These are phyloP conservation scores for Xylariaceae sp. DNA, from an alignment of 2,329 filamentous ascomycete species.

Conservation along the genomic window DNA sequence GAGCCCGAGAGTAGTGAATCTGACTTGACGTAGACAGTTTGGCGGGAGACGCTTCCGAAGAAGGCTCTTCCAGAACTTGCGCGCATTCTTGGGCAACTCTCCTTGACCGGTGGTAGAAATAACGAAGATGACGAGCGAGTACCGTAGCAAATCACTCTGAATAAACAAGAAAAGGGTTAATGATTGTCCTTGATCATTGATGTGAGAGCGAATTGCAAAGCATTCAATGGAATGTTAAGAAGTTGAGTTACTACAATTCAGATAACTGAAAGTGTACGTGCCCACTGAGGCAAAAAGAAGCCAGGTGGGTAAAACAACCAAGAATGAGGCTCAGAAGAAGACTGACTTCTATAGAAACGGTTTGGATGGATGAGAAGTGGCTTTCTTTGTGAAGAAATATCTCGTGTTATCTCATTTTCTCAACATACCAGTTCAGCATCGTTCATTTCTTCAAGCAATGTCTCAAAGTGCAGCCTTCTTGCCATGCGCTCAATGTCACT, in stretches of 20 bases:
- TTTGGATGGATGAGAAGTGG: not conserved
- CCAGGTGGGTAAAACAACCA: not conserved
- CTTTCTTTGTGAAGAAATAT: not conserved
- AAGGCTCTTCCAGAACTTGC: constrained; percentile 78
- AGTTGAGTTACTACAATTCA: not conserved
- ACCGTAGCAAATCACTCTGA: constrained; percentile 47
- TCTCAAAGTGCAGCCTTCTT: constrained; percentile 73
- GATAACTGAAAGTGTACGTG: not conserved
- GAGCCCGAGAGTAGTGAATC: constrained; percentile 82
- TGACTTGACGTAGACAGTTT: constrained; percentile 61
- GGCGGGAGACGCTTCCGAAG: constrained; percentile 71
- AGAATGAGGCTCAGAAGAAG: not conserved
- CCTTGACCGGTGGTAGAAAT: constrained; percentile 93
- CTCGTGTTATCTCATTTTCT: not conserved
- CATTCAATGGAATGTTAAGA: not conserved
- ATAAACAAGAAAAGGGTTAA: constrained; percentile 2
- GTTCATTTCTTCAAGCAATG: constrained; percentile 72
- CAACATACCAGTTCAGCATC: constrained; percentile 64
- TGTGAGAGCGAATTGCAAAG: not conserved
- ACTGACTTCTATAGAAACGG: not conserved
- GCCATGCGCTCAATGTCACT: constrained; percentile 71
- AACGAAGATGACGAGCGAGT: constrained; percentile 66
- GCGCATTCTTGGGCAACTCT: constrained; percentile 80
- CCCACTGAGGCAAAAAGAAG: not conserved
- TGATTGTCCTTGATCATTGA: not conserved